Evolutionary conservation across 108 stramenopile species (phyloP).

Genomic region (Mediolabrus comicus): DNA sequence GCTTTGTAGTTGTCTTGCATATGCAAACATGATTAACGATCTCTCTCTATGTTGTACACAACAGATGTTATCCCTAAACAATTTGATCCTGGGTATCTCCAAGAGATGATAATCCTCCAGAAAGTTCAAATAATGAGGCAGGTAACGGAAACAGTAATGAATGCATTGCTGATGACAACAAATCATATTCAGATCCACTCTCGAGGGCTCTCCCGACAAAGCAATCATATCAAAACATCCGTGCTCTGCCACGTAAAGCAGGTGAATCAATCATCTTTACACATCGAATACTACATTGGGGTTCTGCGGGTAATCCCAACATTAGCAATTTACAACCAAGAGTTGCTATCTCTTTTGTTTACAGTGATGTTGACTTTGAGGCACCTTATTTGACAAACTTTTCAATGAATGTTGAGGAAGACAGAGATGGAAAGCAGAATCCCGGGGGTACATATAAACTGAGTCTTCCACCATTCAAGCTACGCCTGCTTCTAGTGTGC

Average conservation of each 20-base stretch:
- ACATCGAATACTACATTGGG: slow-evolving; percentile 81
- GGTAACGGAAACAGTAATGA: not conserved
- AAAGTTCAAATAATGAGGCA: not conserved
- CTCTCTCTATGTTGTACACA: not conserved
- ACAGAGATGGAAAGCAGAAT: too few species aligned
- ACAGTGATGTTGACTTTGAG: slow-evolving; percentile 64
- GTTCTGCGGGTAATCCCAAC: slow-evolving; percentile 52
- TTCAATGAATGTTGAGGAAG: not conserved
- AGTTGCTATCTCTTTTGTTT: slow-evolving; percentile 77
- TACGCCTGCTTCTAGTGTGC: slow-evolving; percentile 74
- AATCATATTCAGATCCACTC: slow-evolving; percentile 48
- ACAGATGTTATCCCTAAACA: slow-evolving; percentile 62
- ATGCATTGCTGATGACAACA: not conserved
- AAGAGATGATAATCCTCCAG: slow-evolving; percentile 47
- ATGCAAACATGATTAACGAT: not conserved
- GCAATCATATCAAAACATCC: slow-evolving; percentile 71
- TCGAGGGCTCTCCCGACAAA: slow-evolving; percentile 58
- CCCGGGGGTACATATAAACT: not conserved
- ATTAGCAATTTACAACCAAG: slow-evolving; percentile 29
- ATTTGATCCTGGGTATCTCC: slow-evolving; percentile 69
- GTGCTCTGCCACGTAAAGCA: slow-evolving; percentile 57
- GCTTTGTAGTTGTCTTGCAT: not conserved
- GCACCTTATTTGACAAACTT: slow-evolving; percentile 45
- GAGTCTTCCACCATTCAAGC: slow-evolving; percentile 50
- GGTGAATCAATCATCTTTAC: slow-evolving; percentile 69